These are phyloP conservation scores for Erodium trifolium DNA, from an alignment of 441 rosid genomes.

Conservation along the genomic window DNA sequence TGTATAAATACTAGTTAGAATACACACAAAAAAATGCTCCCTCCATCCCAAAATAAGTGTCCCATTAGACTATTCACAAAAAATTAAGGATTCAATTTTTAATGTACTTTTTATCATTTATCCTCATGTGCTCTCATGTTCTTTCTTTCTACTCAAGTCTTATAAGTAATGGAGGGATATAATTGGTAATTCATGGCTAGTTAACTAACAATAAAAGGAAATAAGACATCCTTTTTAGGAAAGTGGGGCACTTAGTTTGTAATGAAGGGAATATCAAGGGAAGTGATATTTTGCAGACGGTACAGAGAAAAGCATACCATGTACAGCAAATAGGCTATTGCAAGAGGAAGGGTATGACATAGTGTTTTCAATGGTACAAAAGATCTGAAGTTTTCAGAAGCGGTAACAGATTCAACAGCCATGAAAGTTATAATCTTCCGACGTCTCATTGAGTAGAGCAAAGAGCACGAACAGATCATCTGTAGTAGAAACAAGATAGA, in stretches of 20 bases:
- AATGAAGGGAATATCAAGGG: background rate
- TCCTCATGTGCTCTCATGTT: too few species aligned
- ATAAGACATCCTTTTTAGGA: background rate
- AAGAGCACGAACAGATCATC: conserved; percentile 70
- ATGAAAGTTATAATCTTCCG: conserved; percentile 61
- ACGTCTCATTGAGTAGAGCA: conserved; percentile 60
- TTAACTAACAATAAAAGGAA: background rate
- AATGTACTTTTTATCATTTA: too few species aligned
- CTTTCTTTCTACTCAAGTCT: too few species aligned
- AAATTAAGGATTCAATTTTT: too few species aligned
- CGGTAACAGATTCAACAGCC: conserved; percentile 39
- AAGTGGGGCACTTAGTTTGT: background rate
- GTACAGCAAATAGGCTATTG: conserved; percentile 72
- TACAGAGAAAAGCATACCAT: conserved; percentile 43
- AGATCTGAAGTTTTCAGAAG: conserved; percentile 36
- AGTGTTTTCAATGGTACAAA: conserved; percentile 64
- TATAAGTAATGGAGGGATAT: too few species aligned
- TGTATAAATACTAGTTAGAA: conserved; percentile 9
- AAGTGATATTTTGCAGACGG: background rate
- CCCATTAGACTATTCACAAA: background rate
- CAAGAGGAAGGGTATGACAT: conserved; percentile 64
- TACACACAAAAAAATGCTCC: too few species aligned
- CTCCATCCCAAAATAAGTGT: too few species aligned
- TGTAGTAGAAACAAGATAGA: conserved; percentile 22
- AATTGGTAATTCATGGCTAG: too few species aligned